Conservation (phyloP, 441 rosid genomes). For the Rhodomyrtus psidioides region DNA sequence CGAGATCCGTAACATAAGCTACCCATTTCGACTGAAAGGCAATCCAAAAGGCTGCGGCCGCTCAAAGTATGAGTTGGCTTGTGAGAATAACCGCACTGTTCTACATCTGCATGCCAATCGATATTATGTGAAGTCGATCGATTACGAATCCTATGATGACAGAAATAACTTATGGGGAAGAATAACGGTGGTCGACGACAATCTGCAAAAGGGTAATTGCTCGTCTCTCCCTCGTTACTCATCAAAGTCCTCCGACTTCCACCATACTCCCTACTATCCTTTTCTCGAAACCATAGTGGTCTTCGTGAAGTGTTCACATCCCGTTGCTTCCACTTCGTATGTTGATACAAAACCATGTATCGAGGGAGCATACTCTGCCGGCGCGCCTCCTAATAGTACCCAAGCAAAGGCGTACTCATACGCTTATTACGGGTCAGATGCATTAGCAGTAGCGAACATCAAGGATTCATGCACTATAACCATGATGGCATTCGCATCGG, state of each 20-base stretch:
- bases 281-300: rapidly evolving
- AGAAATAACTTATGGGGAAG: rapidly evolving
- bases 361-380: background rate
- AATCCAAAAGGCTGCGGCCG: too few species aligned
- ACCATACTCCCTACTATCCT: background rate
- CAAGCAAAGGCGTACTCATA: background rate
- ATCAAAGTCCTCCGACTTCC: rapidly evolving
- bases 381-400: background rate
- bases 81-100: background rate
- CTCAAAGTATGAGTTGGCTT: background rate
- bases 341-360: background rate
- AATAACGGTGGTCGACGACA: background rate
- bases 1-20: too few species aligned
- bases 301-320: background rate
- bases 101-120: rapidly evolving
- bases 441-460: background rate
- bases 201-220: background rate
- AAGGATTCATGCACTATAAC: background rate
- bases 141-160: rapidly evolving
- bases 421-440: rapidly evolving
- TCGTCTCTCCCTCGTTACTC: background rate
- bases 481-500: rapidly evolving
- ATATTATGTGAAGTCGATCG: background rate
- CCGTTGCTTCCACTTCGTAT: background rate
- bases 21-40: too few species aligned